phyloP scores from a whole-genome alignment of 768 basidiomycete genomes.

The Hygrophorus pudorinus region DNA sequence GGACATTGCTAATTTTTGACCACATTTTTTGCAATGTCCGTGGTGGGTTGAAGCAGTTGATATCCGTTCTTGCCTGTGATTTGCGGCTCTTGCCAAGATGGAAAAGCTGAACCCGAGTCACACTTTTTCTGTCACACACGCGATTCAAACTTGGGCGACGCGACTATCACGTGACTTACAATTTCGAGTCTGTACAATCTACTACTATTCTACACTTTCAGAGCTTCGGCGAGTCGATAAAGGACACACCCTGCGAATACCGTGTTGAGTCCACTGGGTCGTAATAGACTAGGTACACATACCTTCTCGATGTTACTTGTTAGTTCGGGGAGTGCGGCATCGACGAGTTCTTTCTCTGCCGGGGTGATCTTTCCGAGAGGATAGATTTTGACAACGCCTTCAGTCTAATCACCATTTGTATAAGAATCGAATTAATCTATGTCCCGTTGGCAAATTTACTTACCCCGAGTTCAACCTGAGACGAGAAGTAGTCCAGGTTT shows the following conservation, averaged over 20 bases:
- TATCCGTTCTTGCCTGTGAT: too few relatives aligned
- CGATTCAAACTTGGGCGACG: too few relatives aligned
- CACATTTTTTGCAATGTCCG: background rate
- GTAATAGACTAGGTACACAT: background rate
- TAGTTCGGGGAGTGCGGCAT: conserved; percentile 77
- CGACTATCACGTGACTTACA: background rate
- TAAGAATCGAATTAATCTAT: conserved; percentile 1
- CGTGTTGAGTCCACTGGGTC: too few relatives aligned
- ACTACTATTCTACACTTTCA: conserved; percentile 3
- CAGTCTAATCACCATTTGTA: conserved; percentile 34
- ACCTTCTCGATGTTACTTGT: conserved; percentile 63
- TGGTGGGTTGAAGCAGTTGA: too few relatives aligned
- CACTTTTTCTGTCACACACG: too few relatives aligned
- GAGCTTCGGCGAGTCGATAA: conserved; percentile 9
- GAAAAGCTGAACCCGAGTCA: too few relatives aligned
- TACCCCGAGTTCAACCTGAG: conserved; percentile 83
- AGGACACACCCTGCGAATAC: conserved; percentile 6
- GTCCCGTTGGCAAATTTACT: conserved; percentile 14
- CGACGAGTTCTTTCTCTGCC: conserved; percentile 66
- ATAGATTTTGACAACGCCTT: conserved; percentile 76
- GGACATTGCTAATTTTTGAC: background rate
- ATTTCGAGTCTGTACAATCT: conserved; percentile 1
- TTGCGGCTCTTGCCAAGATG: too few relatives aligned
- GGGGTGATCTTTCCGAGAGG: conserved; percentile 68
- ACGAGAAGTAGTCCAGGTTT: conserved; percentile 82